Base-by-base conservation (phyloP, 352 stramenopile species). In the Globisporangium alternatum region DNA sequence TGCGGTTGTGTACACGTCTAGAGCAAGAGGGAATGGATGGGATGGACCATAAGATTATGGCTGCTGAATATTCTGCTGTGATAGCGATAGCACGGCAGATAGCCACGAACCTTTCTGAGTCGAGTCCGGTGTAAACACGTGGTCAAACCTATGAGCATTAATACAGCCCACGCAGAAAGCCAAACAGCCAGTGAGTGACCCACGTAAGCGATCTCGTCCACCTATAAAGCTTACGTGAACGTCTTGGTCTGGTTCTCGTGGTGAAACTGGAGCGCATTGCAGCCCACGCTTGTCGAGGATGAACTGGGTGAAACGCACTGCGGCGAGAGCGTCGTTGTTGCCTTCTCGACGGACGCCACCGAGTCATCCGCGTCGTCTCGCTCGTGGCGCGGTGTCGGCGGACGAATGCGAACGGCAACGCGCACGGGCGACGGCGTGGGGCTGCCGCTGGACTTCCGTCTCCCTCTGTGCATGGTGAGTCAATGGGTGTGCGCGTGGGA, bases 361-460 rank as follows among this genome's bases (percentile, higher is more conserved):
- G 37, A 8, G 5, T 31, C 22, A 8, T 22, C 52, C 25, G 51
- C 19, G 41, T 31, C n/a, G 28, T 25, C 43, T 48, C 43, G 43
- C 17, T 22, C 44, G 39, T 58, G 59, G 41, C 28, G 39, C 28
- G 17, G 56, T 44, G 28, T 9, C 19, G 60, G 69, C 15, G 78
- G 80, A 1, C 78, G 77, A 47, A 93, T 74, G 30, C 84, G 84
- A 10, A 93, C 84, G 21, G 83, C 83, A 7, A 93, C 84, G 43
- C 75, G 79, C 49, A 91, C 71, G 9, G 71, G 81, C 33, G 72
- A 78, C 30, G 66, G 25, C 28, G 62, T 15, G 22, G 21, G 25
- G 3, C 39, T 43, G 28, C 21, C 31, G 39, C 60, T 55, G 47
- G 64, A 69, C n/a, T 39, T 63, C 17, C 64, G 55, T 25, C 56